Evolutionary conservation across 352 stramenopile genomes (phyloP).

Genomic region (Elongisporangium prolatum): DNA sequence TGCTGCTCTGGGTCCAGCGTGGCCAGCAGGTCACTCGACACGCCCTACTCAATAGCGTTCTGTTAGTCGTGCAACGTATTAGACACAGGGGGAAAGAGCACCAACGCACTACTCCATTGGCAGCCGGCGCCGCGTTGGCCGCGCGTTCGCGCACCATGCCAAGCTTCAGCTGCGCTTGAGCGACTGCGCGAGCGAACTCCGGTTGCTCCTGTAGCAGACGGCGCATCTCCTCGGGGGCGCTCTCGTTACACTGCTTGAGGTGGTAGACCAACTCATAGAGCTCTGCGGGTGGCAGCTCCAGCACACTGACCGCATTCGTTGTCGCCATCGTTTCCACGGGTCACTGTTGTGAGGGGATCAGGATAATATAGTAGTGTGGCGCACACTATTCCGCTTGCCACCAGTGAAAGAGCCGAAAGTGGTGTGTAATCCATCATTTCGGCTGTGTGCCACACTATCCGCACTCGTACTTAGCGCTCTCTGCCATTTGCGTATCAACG

Average conservation of each 20-base stretch:
- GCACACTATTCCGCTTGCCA: neutral
- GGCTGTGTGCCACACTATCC: too few species aligned
- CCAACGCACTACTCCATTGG: conserved; percentile 40
- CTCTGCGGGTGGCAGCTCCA: conserved; percentile 43
- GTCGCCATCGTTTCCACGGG: conserved; percentile 12
- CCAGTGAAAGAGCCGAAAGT: neutral
- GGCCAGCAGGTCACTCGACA: conserved; percentile 60
- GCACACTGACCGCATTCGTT: conserved; percentile 32
- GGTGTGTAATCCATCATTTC: too few species aligned
- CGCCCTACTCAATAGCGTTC: too few species aligned
- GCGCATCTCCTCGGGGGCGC: conserved; percentile 59
- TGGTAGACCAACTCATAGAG: conserved; percentile 78
- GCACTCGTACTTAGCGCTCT: too few species aligned
- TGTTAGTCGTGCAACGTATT: neutral
- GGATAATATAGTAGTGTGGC: conserved; percentile 1
- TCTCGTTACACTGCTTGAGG: conserved; percentile 79
- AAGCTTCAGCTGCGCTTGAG: conserved; percentile 69
- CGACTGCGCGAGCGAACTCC: conserved; percentile 65
- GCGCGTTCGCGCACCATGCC: conserved; percentile 59
- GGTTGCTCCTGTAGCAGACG: conserved; percentile 69
- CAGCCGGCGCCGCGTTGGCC: conserved; percentile 22
- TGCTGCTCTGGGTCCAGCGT: conserved; percentile 76
- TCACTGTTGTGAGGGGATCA: conserved; percentile 2
- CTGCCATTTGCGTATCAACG: too few species aligned
- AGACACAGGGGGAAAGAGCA: neutral